Evolutionary conservation across 768 basidiomycete species (phyloP), one percentile per base, ranked within the genome.

Genomic region (Mycena sanguinolenta): DNA sequence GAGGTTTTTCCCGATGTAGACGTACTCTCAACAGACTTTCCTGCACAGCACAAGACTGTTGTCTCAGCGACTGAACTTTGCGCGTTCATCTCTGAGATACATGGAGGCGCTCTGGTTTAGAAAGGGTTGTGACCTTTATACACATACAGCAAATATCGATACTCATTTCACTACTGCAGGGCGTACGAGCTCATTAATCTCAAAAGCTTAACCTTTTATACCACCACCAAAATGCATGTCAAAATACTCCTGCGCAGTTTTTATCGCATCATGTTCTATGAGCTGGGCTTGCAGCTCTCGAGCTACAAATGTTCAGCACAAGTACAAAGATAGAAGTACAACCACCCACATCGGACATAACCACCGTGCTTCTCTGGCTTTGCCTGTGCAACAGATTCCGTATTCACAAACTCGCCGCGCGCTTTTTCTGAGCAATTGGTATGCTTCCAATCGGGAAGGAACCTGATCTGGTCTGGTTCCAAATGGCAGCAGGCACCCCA

Each of bases 161-260:
- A 49, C 46, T 49, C 46, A 49, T 49, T 23, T 49, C 46, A 49
- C 46, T 49, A 49, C 46, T 49, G 46, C 46, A 49, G n/a, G 46
- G 23, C 46, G 46, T 21, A 49, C 46, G 46, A 49, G n/a, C 46
- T 49, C n/a, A 23, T 17, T 49, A 49, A 49, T 49, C 46, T 49
- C 46, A 49, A 49, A 49, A 49, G 46, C 46, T 55, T 23, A 55
- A 34, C 2, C 30, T 36, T 55, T 34, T 6, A 58, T 32, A 25
- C 3, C 38, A 39, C 55, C 36, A 13, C 53, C 53, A 58, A 58
- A 36, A 58, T 58, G 34, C 10, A 30, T n/a, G 14, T 58, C 55
- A 30, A 21, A 39, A 58, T 58, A 58, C 27, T 58, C 55, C 36
- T 58, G 55, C 28, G 55, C 55, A 39, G 21, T 27, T 58, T 58